Evolutionary conservation across 176 grass and related monocot species (phyloP), one percentile per base, ranked within the genome.

Genomic region (Calamus simplicifolius): DNA sequence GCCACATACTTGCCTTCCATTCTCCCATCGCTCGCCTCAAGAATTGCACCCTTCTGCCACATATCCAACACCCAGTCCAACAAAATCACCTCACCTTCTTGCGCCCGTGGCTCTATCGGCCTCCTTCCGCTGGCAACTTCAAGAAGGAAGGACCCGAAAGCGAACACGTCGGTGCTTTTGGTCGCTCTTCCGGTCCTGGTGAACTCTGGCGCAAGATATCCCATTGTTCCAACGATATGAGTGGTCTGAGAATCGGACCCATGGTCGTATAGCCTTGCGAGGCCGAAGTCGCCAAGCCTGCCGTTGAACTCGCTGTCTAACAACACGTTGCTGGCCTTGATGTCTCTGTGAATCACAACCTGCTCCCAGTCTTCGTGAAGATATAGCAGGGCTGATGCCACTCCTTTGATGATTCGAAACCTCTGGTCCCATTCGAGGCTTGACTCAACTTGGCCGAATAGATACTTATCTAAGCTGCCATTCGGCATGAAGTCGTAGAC

Each of bases 321-420:
- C 0, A 75, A 25, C 0, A 75, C 6, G 10, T 75, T 75, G 27
- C 62, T 58, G 2, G 62, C 16, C 48, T 75, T 75, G 2, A 74
- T 31, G 26, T 74, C 72, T n/a, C 72, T 31, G 2, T 75, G 72
- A 4, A 75, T 51, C 0, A 75, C 54, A 6, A 75, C 8, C 0
- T 66, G 55, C 27, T 80, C 78, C 70, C 78, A 80, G 38, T 80
- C 77, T 27, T 80, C 71, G 7, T 80, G 78, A 29, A 80, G 78
- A 23, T 80, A 80, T 5, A 74, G 10, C 63, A 80, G 5, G 1
- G 63, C 67, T 19, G 78, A 51, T 1, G 70, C 78, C 19, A 80
- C 62, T 15, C 58, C 78, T 12, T 58, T 63, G 51, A 80, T 12
- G 48, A 80, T 69, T 0, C 5, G 58, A 53, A 65, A 81, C 53